phyloP scores from a whole-genome alignment of 2,329 filamentous ascomycete species.

The Exophiala sideris region DNA sequence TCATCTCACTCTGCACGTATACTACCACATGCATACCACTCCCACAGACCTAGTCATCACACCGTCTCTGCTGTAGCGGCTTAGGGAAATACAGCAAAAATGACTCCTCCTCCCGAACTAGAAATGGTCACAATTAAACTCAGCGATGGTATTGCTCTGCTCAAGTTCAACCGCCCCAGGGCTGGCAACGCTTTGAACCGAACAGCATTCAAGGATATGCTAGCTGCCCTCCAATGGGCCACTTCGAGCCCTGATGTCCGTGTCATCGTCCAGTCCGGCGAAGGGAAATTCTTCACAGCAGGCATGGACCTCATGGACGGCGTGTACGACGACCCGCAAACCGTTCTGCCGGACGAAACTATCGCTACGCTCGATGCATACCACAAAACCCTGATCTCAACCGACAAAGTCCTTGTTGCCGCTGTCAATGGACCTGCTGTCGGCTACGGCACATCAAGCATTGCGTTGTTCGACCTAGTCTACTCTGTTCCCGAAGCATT shows the following conservation, averaged over 20 bases:
- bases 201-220: slow-evolving; percentile 1
- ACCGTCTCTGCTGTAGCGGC: no score
- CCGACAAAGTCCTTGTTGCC: slow-evolving; percentile 86
- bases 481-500: slow-evolving; percentile 78
- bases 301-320: slow-evolving; percentile 9
- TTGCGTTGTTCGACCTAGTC: slow-evolving; percentile 84
- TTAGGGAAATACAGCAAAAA: no score
- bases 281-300: slow-evolving; percentile 13
- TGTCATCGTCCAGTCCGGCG: slow-evolving; percentile 9
- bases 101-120: no score
- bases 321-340: not conserved
- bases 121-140: no score
- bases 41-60: no score
- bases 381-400: slow-evolving; percentile 46
- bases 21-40: no score
- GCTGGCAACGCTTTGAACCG: no score
- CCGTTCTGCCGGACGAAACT: not conserved
- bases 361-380: slow-evolving; percentile 1
- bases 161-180: no score
- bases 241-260: slow-evolving; percentile 2
- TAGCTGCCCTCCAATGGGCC: slow-evolving; percentile 6
- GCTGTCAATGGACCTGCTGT: slow-evolving; percentile 89
- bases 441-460: slow-evolving; percentile 77
- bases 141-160: no score
- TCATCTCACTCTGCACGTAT: no score